A percentile compares a stretch with the other conserved stretches of the same genome.
Conservation (phyloP, 805 yeast genomes). For the Yamadazyma nakazawae region DNA sequence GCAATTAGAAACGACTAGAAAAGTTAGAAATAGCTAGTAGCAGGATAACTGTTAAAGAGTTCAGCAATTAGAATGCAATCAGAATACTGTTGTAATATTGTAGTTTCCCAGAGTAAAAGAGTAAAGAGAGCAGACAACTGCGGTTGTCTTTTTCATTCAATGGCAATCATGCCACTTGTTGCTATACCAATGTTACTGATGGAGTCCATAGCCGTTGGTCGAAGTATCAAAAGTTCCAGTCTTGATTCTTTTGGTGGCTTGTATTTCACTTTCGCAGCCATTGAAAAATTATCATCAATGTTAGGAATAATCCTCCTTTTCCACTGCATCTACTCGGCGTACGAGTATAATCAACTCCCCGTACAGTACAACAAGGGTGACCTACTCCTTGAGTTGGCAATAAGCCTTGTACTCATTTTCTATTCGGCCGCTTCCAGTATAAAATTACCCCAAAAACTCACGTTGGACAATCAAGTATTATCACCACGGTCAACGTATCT, state of each 20-base stretch:
- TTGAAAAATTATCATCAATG: constrained; percentile 1
- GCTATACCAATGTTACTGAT: no score
- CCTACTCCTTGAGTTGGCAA: constrained; percentile 47
- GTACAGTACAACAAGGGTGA: constrained; percentile 25
- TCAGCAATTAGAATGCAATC: no score
- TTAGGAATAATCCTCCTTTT: constrained; percentile 19
- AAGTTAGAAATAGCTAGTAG: no score
- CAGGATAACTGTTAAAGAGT: no score
- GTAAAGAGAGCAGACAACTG: no score
- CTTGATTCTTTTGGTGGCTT: no score
- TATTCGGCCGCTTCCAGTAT: constrained; percentile 29
- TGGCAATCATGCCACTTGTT: no score
- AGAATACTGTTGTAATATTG: no score
- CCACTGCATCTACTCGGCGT: constrained; percentile 55
- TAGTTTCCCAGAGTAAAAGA: background rate
- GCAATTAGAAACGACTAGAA: no score
- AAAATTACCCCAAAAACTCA: constrained; percentile 1
- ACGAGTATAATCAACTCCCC: constrained; percentile 44
- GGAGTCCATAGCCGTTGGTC: background rate
- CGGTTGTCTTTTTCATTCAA: no score
- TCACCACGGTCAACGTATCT: constrained; percentile 27
- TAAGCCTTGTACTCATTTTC: constrained; percentile 45
- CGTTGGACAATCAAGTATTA: constrained; percentile 18
- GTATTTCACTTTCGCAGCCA: background rate
- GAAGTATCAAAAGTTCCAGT: no score